Conservation (phyloP, 2,329 filamentous ascomycete genomes). For the Cytospora schulzeri region DNA sequence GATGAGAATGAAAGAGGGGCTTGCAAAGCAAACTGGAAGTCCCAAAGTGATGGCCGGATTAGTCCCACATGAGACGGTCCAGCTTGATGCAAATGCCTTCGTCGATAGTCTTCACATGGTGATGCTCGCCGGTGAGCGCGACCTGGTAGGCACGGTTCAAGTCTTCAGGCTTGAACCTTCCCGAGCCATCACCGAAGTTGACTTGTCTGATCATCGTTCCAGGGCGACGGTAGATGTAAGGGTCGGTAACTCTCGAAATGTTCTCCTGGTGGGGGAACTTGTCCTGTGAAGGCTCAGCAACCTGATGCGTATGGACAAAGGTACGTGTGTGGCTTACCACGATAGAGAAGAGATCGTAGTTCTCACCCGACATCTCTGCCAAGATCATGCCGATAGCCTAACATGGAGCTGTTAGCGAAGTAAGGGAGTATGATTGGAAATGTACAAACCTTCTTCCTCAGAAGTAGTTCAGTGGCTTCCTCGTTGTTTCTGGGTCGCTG, state of each 20-base stretch:
- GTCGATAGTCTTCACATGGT: slow-evolving; percentile 1
- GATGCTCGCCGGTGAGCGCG: not conserved
- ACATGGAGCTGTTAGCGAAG: not conserved
- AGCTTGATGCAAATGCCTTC: not conserved
- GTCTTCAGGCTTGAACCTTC: slow-evolving; percentile 7
- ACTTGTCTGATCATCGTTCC: slow-evolving; percentile 3
- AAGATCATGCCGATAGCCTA: not conserved
- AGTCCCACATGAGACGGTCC: not conserved
- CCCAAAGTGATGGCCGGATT: not conserved
- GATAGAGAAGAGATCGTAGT: slow-evolving; percentile 3
- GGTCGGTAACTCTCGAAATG: not conserved
- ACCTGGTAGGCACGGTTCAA: slow-evolving; percentile 7
- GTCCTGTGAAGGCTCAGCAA: not conserved
- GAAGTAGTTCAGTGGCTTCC: not conserved
- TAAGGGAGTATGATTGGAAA: not conserved
- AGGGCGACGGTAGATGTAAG: not conserved
- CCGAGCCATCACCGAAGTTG: slow-evolving; percentile 4
- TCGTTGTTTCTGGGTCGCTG: not conserved
- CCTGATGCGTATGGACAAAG: too few relatives aligned
- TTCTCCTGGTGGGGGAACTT: not conserved
- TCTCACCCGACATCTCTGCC: slow-evolving; percentile 5
- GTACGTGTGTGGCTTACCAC: not conserved
- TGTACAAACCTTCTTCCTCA: slow-evolving; percentile 8
- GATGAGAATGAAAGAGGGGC: not conserved
- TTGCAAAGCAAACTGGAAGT: not conserved